These are phyloP conservation scores for Dryas octopetala DNA, from an alignment of 306 rosid species.

Conservation along the genomic window DNA sequence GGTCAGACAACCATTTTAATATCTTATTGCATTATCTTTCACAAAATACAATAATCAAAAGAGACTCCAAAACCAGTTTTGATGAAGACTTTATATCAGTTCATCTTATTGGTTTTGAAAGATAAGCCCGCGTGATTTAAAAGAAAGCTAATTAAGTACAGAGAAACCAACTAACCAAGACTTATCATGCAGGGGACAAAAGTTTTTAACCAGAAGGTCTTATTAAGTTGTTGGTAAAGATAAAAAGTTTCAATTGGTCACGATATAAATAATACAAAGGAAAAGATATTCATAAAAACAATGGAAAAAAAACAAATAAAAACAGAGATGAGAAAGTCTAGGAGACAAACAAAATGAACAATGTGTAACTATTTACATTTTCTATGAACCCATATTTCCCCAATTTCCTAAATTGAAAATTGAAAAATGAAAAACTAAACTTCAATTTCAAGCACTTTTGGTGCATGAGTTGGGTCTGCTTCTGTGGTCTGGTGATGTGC, in stretches of 20 bases:
- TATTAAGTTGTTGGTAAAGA: background rate
- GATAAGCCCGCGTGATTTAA: too few species aligned
- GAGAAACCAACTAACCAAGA: too few species aligned
- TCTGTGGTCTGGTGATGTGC: constrained; percentile 5
- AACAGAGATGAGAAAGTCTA: background rate
- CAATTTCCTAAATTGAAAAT: constrained; percentile 3
- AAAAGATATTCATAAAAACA: background rate
- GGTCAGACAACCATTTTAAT: too few species aligned
- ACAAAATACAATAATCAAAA: too few species aligned
- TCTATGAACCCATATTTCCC: constrained; percentile 4
- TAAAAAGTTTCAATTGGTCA: too few species aligned
- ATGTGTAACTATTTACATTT: background rate
- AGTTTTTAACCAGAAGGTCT: background rate
- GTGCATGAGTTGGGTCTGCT: constrained; percentile 15
- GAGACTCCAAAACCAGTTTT: too few species aligned
- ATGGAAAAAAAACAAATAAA: background rate
- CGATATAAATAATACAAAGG: background rate
- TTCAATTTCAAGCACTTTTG: constrained; percentile 37
- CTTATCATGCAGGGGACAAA: too few species aligned
- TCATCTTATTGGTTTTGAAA: too few species aligned
- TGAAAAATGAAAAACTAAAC: background rate
- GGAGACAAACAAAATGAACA: background rate
- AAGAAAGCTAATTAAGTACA: too few species aligned
- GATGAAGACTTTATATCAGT: too few species aligned
- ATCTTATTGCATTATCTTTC: too few species aligned